Evolutionary conservation across 192 early-diverging fungal species (phyloP), one percentile per base, ranked within the genome.

Genomic region (Gryganskiella cystojenkinii): DNA sequence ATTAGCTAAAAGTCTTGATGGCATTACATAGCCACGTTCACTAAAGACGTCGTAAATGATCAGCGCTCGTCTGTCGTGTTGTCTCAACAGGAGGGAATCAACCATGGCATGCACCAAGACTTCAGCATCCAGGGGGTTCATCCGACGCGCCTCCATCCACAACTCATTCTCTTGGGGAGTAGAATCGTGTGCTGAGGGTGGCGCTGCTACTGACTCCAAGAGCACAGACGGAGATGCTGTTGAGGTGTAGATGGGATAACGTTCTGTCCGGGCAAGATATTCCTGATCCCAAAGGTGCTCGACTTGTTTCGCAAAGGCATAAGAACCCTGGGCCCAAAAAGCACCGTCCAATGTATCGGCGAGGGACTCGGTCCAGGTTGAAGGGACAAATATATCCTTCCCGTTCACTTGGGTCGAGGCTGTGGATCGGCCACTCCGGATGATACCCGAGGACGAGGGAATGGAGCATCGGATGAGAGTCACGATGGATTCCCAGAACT

Each of bases 401-500:
- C 37, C 37, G 13, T 40, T 40, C 37, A 40, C 37, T n/a, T n/a
- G n/a, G 37, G 37, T 40, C 5, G 37, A 9, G 7, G 37, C 37
- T 13, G 13, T 5, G 5, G 37, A 5, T 40, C 13, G 5, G 37
- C 37, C 37, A 40, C 37, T 40, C 37, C 37, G 5, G 7, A 40
- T n/a, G n/a, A 13, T 40, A 5, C 37, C 37, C 51, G 44, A n/a
- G n/a, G n/a, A n/a, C 2, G 49, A 34, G 1, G 56, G 37, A 0
- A 34, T 15, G 17, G 66, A 64, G 2, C 19, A 67, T 6, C 61
- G 74, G 25, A 69, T 25, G 6, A 78, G 42, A 7, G 30, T 37
- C 28, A 54, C 42, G 4, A 78, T 33, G 3, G 60, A 68, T 24
- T 78, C 66, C 74, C 74, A 78, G 25, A 78, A 78, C 22, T 78